Base-by-base conservation (phyloP, 257 asterid species). In the Salvia miltiorrhiza region DNA sequence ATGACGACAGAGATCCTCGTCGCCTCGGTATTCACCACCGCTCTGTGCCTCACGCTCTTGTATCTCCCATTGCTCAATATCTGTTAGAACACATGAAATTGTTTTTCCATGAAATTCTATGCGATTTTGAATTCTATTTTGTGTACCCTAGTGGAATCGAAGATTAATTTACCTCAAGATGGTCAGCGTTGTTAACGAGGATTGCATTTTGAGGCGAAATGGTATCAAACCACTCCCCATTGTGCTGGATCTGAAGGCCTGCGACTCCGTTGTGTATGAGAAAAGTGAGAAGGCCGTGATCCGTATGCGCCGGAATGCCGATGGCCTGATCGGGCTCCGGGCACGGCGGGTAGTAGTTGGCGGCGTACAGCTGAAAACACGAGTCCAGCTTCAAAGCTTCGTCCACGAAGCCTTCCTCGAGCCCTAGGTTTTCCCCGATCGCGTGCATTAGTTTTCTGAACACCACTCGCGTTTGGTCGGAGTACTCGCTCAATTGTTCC, bases 301-400 rank as follows among this genome's bases (percentile, higher is more conserved):
- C 89, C 2, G 87, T 81, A 28, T 84, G 89, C 0, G 89, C 61
- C 9, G 87, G 87, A 65, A 84, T 20, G 7, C 89, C 89, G 69
- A 84, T 84, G 16, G 89, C 78, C 21, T 74, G 85, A 54, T 84
- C 87, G 3, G 89, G 89, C 54, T 84, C 64, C 0, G 87, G 87
- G 57, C 89, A 84, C 1, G 69, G 77, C 20, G 89, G 89, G 14
- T 84, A 84, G 49, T 57, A 72, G 50, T 74, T 61, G 0, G 52
- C 67, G 0, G 67, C 67, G 14, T 20, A 84, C 0, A 81, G 45
- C 20, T 84, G 89, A 41, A 79, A 76, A 5, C 76, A 68, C 2
- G 85, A 72, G 21, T 81, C 85, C 24, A 84, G 79, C 5, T 72
- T 47, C 56, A 79, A 49, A 2, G 55, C 59, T 44, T 76, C 58